These are phyloP conservation scores for Aphanocladium album DNA, from an alignment of 2,329 filamentous ascomycete species.

Conservation along the genomic window DNA sequence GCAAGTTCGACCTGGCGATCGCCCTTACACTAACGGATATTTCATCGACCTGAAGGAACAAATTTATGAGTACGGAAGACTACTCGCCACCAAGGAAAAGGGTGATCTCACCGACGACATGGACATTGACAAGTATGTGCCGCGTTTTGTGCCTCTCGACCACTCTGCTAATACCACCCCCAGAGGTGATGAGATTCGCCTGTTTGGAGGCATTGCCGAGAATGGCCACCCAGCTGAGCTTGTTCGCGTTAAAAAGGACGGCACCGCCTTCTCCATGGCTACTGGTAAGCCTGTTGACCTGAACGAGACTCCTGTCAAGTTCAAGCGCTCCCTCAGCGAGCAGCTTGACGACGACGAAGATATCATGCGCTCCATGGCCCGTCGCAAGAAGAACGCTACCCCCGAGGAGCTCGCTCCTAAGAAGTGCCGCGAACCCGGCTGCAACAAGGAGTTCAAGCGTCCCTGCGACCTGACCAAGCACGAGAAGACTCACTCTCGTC, in stretches of 20 bases:
- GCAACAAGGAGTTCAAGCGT: conserved; percentile 89
- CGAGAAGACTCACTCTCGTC: conserved; percentile 93
- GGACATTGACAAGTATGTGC: conserved; percentile 54
- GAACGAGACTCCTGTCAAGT: conserved; percentile 44
- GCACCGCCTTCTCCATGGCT: conserved; percentile 72
- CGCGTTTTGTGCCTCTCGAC: conserved; percentile 26
- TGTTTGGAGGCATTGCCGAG: conserved; percentile 75
- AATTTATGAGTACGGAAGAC: conserved; percentile 82
- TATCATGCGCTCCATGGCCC: conserved; percentile 88
- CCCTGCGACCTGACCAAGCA: conserved; percentile 98
- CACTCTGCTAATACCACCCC: conserved; percentile 24
- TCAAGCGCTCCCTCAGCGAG: conserved; percentile 64
- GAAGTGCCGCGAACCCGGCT: conserved; percentile 68
- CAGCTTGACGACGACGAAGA: conserved; percentile 74
- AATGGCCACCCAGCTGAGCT: conserved; percentile 81
- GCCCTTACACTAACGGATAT: conserved; percentile 92
- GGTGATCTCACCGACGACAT: conserved; percentile 53
- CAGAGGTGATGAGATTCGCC: conserved; percentile 63
- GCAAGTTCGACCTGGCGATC: conserved; percentile 76
- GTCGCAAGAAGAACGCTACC: conserved; percentile 87
- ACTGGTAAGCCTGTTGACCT: conserved; percentile 61
- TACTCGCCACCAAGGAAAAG: conserved; percentile 70
- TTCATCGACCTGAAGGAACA: conserved; percentile 95
- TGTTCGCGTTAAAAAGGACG: conserved; percentile 74
- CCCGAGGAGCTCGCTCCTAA: conserved; percentile 78